A percentile compares a stretch with the other conserved stretches of the same genome.
These are phyloP conservation scores for Corchorus capsularis DNA, from an alignment of 345 rosid species.

Conservation along the genomic window DNA sequence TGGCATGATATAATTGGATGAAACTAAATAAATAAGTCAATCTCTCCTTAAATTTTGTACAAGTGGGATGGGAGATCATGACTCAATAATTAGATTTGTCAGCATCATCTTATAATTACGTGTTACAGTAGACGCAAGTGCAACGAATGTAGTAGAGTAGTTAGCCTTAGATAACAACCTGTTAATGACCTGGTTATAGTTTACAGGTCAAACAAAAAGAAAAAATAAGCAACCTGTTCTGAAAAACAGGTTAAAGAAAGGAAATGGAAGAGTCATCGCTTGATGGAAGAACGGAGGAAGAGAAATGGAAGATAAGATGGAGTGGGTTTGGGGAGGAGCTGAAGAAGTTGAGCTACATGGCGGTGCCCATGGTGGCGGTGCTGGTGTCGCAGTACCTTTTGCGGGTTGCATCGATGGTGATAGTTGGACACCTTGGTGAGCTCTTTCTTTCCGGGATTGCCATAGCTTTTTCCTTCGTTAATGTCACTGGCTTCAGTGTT, in stretches of 20 bases:
- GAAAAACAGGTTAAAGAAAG: not conserved
- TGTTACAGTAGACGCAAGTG: no score
- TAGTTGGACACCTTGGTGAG: slow-evolving; percentile 14
- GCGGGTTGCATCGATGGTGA: slow-evolving; percentile 11
- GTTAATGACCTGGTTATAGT: no score
- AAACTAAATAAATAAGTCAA: no score
- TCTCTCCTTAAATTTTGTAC: no score
- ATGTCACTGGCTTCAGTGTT: slow-evolving; percentile 13
- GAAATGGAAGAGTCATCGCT: not conserved
- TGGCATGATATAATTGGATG: no score
- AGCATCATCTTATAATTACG: no score
- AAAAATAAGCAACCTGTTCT: no score
- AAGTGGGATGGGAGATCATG: no score
- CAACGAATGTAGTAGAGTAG: no score
- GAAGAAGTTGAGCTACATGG: slow-evolving; percentile 9
- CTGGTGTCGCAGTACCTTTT: not conserved
- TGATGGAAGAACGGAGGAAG: not conserved
- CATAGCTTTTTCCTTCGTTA: not conserved
- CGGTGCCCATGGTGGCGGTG: slow-evolving; percentile 12
- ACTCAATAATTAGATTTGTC: no score
- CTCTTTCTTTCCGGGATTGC: slow-evolving; percentile 4
- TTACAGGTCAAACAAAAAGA: no score
- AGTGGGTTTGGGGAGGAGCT: not conserved
- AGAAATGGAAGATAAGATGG: not conserved
- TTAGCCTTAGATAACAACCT: no score